Conservation (phyloP, 2,329 filamentous ascomycete genomes). For the Aspergillus tanneri region DNA sequence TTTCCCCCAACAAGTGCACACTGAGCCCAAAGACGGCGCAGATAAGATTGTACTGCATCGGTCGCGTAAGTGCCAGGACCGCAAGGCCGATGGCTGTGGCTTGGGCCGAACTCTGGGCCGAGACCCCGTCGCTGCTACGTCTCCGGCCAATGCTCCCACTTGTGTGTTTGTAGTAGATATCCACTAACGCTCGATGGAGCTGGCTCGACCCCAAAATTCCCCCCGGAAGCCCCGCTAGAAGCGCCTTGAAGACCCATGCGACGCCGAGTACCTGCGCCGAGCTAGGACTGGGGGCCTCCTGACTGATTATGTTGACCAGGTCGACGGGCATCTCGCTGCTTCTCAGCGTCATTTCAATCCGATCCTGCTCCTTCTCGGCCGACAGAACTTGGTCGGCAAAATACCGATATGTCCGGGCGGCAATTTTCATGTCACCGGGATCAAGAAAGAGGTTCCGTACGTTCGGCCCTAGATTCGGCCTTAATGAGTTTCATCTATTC, state of each 20-base stretch:
- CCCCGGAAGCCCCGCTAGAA: conserved; percentile 39
- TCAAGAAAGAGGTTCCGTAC: conserved; percentile 37
- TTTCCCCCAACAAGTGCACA: conserved; percentile 31
- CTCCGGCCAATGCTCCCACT: conserved; percentile 14
- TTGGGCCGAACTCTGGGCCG: conserved; percentile 23
- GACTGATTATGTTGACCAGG: conserved; percentile 13
- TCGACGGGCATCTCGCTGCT: conserved; percentile 33
- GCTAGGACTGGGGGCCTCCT: conserved; percentile 14
- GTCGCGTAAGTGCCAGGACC: conserved; percentile 36
- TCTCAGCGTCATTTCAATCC: conserved; percentile 37
- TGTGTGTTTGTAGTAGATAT: conserved; percentile 29
- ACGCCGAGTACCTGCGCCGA: conserved; percentile 32
- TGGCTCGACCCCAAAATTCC: conserved; percentile 40
- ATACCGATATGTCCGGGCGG: conserved; percentile 39
- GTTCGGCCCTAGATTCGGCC: conserved; percentile 26
- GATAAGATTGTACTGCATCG: conserved; percentile 42
- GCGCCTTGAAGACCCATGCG: conserved; percentile 35
- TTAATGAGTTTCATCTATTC: too few species aligned
- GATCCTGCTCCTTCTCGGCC: conserved; percentile 34
- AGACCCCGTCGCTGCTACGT: conserved; percentile 22
- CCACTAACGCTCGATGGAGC: conserved; percentile 33
- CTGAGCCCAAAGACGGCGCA: conserved; percentile 43
- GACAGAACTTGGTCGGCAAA: conserved; percentile 42
- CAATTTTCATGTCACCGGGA: conserved; percentile 35
- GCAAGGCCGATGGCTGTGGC: conserved; percentile 38